Evolutionary conservation across 441 rosid genomes (phyloP).

Genomic region (Jatropha podagrica): DNA sequence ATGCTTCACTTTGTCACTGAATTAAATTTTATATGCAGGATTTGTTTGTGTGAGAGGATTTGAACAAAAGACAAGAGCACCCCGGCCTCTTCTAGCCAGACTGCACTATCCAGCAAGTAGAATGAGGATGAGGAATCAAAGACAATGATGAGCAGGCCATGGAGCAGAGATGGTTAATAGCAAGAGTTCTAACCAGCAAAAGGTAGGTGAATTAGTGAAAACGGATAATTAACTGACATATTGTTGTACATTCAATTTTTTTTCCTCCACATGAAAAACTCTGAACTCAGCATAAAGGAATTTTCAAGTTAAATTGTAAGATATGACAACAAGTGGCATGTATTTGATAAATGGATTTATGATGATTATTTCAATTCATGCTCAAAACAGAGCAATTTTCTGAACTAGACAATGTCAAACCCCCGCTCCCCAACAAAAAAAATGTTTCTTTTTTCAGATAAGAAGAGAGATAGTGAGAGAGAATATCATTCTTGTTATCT

Average conservation of each 20-base stretch:
- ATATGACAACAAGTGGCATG: slow-evolving; percentile 26
- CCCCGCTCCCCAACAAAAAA: background rate
- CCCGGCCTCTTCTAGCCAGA: slow-evolving; percentile 78
- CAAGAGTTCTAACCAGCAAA: slow-evolving; percentile 32
- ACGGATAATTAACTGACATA: slow-evolving; percentile 37
- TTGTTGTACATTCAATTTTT: slow-evolving; percentile 47
- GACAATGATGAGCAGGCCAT: slow-evolving; percentile 22
- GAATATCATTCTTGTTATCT: background rate
- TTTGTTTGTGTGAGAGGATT: slow-evolving; percentile 97
- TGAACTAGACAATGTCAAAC: slow-evolving; percentile 11
- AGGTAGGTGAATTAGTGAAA: slow-evolving; percentile 27
- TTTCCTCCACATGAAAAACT: slow-evolving; percentile 36
- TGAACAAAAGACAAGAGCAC: slow-evolving; percentile 70
- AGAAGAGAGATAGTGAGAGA: background rate
- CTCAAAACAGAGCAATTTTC: slow-evolving; percentile 45
- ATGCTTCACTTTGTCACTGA: slow-evolving; percentile 13
- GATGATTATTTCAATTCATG: slow-evolving; percentile 45
- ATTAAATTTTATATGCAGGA: slow-evolving; percentile 49
- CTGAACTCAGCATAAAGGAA: slow-evolving; percentile 26
- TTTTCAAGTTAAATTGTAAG: slow-evolving; percentile 16
- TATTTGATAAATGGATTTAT: slow-evolving; percentile 25
- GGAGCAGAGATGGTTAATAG: slow-evolving; percentile 24
- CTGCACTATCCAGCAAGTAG: slow-evolving; percentile 79
- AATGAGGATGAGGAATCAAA: slow-evolving; percentile 36
- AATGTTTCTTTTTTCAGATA: background rate